Conservation (phyloP, 2,329 filamentous ascomycete species). For the Triangularia verruculosa region DNA sequence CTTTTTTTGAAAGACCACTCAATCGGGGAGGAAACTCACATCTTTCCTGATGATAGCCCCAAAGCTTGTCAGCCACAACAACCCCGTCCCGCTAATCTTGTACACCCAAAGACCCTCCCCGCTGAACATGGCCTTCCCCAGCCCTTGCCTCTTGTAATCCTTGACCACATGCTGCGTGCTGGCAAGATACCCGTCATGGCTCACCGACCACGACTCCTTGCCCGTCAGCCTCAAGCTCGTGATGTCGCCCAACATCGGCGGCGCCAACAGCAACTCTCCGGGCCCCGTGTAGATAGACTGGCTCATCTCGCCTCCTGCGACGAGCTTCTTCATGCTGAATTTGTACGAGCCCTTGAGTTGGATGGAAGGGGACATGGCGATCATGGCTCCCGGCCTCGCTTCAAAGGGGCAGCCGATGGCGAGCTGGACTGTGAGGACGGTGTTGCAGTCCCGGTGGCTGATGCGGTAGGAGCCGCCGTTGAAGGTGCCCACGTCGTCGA, state of each 20-base stretch:
- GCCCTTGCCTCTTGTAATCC: slow-evolving; percentile 79
- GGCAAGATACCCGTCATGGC: slow-evolving; percentile 82
- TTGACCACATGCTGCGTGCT: slow-evolving; percentile 84
- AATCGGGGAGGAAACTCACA: slow-evolving; percentile 49
- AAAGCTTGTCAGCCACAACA: slow-evolving; percentile 89
- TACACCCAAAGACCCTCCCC: slow-evolving; percentile 92
- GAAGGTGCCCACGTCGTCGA: slow-evolving; percentile 92
- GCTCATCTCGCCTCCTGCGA: slow-evolving; percentile 75
- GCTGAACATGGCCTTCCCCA: slow-evolving; percentile 89
- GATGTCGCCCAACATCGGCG: slow-evolving; percentile 78
- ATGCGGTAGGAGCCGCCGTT: slow-evolving; percentile 94
- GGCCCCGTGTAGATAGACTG: slow-evolving; percentile 83
- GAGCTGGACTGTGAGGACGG: slow-evolving; percentile 82
- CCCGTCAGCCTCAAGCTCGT: slow-evolving; percentile 73
- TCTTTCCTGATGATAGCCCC: slow-evolving; percentile 95
- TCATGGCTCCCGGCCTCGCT: slow-evolving; percentile 78
- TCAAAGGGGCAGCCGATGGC: slow-evolving; percentile 82
- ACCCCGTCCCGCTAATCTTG: slow-evolving; percentile 74
- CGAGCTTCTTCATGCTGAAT: slow-evolving; percentile 88
- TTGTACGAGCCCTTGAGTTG: slow-evolving; percentile 79
- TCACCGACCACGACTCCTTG: slow-evolving; percentile 75
- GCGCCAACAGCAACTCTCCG: slow-evolving; percentile 83
- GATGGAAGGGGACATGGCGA: slow-evolving; percentile 88
- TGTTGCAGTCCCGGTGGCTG: slow-evolving; percentile 88
- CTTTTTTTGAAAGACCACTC: slow-evolving; percentile 16